These are phyloP conservation scores for Crithidia bombi DNA, from an alignment of 208 protist species.

Conservation along the genomic window DNA sequence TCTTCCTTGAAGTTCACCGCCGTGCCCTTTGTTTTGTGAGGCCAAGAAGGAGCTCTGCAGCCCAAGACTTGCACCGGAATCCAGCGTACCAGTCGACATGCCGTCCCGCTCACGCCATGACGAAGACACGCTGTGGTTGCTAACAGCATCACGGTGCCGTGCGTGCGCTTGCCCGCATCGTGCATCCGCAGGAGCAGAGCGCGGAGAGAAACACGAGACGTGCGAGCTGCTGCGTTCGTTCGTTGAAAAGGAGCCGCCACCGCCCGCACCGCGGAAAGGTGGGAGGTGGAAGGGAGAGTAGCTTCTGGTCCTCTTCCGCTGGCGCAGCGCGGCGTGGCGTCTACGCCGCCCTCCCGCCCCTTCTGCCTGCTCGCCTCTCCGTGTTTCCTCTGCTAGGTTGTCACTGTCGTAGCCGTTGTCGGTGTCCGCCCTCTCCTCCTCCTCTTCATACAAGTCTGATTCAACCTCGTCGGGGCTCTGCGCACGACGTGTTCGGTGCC, in stretches of 20 bases:
- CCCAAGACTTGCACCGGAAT: background rate
- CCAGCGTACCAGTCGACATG: background rate
- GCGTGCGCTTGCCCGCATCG: background rate
- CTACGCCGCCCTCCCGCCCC: background rate
- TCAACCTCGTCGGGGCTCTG: background rate
- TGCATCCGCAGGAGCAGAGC: background rate
- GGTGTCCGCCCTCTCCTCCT: background rate
- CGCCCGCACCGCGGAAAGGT: background rate
- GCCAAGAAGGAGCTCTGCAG: too few species aligned
- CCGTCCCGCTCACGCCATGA: background rate
- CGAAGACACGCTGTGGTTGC: background rate
- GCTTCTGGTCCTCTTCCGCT: too few species aligned
- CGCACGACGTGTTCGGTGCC: background rate
- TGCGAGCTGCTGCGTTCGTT: background rate
- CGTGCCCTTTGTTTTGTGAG: too few species aligned
- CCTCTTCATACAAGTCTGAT: background rate
- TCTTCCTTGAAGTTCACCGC: too few species aligned
- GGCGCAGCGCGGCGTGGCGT: background rate
- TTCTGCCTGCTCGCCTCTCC: background rate
- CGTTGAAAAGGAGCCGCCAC: background rate
- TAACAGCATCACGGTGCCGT: background rate
- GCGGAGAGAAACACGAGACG: background rate
- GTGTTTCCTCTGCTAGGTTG: background rate
- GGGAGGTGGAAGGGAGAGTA: constrained; percentile 9
- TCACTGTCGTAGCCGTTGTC: background rate